phyloP scores from a whole-genome alignment of 148 eudicot genomes.

The Linanthus parryae region DNA sequence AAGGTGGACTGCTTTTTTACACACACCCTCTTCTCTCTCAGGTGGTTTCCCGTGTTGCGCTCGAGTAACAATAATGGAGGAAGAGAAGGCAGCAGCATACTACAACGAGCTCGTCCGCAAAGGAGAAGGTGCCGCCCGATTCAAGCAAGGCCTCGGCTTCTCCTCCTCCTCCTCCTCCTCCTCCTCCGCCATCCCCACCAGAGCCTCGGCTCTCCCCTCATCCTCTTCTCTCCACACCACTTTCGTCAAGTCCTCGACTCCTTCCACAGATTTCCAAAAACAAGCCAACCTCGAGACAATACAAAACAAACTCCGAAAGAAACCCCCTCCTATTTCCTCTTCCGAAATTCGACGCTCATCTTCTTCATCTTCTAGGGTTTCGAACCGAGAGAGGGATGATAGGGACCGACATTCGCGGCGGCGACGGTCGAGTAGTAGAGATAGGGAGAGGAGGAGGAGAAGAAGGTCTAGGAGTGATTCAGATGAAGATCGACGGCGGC shows the following conservation, averaged over 20 bases:
- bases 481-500: constrained; percentile 20
- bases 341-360: no score
- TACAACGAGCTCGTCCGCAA: constrained; percentile 79
- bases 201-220: constrained; percentile 53
- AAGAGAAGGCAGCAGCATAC: constrained; percentile 82
- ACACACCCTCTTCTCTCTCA: no score
- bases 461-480: constrained; percentile 19
- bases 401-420: constrained; percentile 15
- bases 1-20: no score
- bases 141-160: constrained; percentile 95
- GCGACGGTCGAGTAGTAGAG: constrained; percentile 14
- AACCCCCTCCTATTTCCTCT: constrained; percentile 11
- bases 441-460: constrained; percentile 22
- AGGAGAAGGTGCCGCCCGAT: constrained; percentile 84
- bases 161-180: constrained; percentile 20
- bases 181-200: constrained; percentile 30
- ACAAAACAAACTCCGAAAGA: constrained; percentile 69
- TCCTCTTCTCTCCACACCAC: constrained; percentile 47
- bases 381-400: constrained; percentile 12
- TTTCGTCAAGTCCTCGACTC: constrained; percentile 72
- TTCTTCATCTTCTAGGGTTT: no score
- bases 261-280: constrained; percentile 27
- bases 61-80: constrained; percentile 51
- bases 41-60: no score
- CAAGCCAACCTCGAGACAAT: constrained; percentile 54